A percentile compares a stretch with the other conserved stretches of the same genome.
Evolutionary conservation across 2,329 filamentous ascomycete species (phyloP).

Genomic region (Aspergillus pseudoviridinutans): DNA sequence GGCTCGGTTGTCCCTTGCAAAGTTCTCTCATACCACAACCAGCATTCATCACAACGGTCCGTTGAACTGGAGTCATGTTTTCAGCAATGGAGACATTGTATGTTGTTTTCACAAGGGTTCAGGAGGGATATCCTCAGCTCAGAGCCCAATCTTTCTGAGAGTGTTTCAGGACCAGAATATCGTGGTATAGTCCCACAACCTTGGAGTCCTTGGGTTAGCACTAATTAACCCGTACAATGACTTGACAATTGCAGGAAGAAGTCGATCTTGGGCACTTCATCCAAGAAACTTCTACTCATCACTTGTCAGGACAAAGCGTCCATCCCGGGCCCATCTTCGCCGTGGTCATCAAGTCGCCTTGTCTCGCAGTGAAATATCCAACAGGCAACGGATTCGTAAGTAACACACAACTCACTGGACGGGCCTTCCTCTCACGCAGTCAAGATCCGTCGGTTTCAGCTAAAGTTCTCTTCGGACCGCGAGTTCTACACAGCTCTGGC

Average conservation of each 20-base stretch:
- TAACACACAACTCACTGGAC: not conserved
- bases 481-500: conserved; percentile 42
- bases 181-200: conserved; percentile 29
- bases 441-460: conserved; percentile 44
- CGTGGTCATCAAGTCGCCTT: conserved; percentile 43
- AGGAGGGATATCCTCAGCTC: conserved; percentile 1
- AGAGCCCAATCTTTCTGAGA: conserved; percentile 26
- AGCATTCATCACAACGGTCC: conserved; percentile 34
- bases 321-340: conserved; percentile 31
- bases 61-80: conserved; percentile 43
- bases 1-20: conserved; percentile 31
- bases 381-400: conserved; percentile 26
- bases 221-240: not conserved
- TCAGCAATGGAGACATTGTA: conserved; percentile 32
- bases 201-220: not conserved
- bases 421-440: not conserved
- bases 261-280: conserved; percentile 35
- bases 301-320: conserved; percentile 12
- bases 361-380: conserved; percentile 43
- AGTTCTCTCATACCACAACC: conserved; percentile 44
- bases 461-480: conserved; percentile 38
- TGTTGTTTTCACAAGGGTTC: conserved; percentile 33
- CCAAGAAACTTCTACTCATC: conserved; percentile 19
- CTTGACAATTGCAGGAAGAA: conserved; percentile 33
- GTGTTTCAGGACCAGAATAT: conserved; percentile 31